Conservation (phyloP, 306 rosid species). For the Elaeagnus macrophylla region DNA sequence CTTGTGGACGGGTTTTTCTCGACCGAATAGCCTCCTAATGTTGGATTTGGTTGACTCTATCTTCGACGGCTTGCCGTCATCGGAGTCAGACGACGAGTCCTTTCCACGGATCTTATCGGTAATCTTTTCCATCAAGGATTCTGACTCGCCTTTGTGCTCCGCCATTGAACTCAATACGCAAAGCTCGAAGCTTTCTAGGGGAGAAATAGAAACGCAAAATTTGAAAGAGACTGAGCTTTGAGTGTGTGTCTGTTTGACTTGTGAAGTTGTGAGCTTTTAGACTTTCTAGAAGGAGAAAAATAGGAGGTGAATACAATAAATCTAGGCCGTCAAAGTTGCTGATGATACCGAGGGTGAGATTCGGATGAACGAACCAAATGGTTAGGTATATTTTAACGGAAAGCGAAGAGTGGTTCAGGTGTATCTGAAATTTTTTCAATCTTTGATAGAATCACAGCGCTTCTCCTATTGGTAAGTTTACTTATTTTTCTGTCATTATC, state of each 20-base stretch:
- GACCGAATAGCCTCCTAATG: constrained; percentile 62
- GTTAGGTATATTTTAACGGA: constrained; percentile 15
- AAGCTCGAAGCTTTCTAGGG: not conserved
- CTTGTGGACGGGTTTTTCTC: constrained; percentile 69
- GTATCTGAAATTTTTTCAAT: not conserved
- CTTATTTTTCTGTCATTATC: not conserved
- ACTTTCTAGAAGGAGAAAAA: constrained; percentile 10
- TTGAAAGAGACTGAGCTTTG: not conserved
- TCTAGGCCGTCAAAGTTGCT: constrained; percentile 19
- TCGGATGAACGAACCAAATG: constrained; percentile 10
- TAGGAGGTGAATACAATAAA: constrained; percentile 11
- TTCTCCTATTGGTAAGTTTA: not conserved
- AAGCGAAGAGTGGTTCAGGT: constrained; percentile 16
- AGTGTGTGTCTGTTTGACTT: too few relatives aligned
- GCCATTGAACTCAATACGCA: constrained; percentile 29
- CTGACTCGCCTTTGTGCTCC: constrained; percentile 20
- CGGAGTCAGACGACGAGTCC: constrained; percentile 32
- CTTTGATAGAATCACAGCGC: constrained; percentile 5
- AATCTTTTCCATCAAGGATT: constrained; percentile 36
- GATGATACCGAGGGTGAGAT: constrained; percentile 10
- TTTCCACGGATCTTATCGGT: constrained; percentile 36
- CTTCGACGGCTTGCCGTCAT: constrained; percentile 23
- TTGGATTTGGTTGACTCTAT: constrained; percentile 20
- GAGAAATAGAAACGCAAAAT: not conserved
- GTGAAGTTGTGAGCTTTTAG: not conserved